Base-by-base conservation (phyloP, 768 basidiomycete species). In the Trametes maxima region DNA sequence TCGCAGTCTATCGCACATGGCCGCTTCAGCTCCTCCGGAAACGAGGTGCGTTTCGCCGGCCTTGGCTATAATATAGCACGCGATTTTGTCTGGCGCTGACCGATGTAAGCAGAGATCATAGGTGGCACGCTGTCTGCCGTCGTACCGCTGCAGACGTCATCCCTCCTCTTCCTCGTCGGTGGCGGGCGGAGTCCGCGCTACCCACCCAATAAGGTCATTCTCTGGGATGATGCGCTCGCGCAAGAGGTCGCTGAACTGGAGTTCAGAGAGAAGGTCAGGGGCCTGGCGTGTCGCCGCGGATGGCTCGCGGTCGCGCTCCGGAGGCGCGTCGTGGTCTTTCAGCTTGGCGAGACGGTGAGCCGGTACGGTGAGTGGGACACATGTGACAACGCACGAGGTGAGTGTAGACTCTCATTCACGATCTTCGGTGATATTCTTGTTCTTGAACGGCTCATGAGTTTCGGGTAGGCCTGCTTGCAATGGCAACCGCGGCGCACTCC, bases 151-250 rank as follows among this genome's bases (percentile, higher is more conserved):
- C 92, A 95, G 69, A 82, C 86, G 12, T 87, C 92, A 12, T 93
- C 92, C 60, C 77, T 95, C 21, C 79, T 95, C 50, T 94, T 94
- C 74, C 85, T 95, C 48, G 79, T 94, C 56, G 94, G 94, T 50
- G 94, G 94, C 46, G 92, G 94, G 40, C 83, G 87, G 56, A 94
- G 90, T 72, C 94, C 94, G 33, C 82, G 89, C 11, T 95, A 94
- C 75, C 90, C 94, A 28, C 90, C 89, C 28, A 95, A 95, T 76
- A 95, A 96, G 77, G 90, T 95, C 55, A 80, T 95, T 65, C 73
- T 96, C 54, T 95, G 92, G 92, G 90, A 95, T 73, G 93, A 93
- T 75, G 82, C 81, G 3, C 75, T 83, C 3, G 85, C 84, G n/a
- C 77, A 78, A 62, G 90, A 94, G 71, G 89, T 93, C 50, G 92